These are phyloP conservation scores for Fusarium acutatum DNA, from an alignment of 2,329 filamentous ascomycete genomes.

Conservation along the genomic window DNA sequence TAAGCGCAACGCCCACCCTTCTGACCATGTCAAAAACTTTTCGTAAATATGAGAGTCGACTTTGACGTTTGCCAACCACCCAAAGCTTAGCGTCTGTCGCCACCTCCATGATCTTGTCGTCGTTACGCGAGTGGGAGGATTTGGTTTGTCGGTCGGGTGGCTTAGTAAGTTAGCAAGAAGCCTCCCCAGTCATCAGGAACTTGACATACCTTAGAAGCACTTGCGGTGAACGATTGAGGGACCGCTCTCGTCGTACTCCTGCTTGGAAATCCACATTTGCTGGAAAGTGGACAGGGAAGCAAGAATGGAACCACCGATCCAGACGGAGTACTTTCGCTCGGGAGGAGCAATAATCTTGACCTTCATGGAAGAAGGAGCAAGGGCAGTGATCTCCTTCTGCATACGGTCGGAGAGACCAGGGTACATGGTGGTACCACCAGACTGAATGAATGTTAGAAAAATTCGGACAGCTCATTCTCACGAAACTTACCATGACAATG, in stretches of 20 bases:
- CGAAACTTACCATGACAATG: conserved; percentile 96
- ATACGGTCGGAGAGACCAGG: conserved; percentile 99
- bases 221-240: conserved; percentile 99
- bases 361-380: conserved; percentile 99
- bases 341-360: conserved; percentile 99
- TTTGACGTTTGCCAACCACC: conserved; percentile 58
- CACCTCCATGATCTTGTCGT: conserved; percentile 56
- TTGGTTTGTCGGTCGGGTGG: conserved; percentile 45
- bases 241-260: conserved; percentile 99
- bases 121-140: conserved; percentile 47
- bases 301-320: conserved; percentile 99
- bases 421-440: conserved; percentile 99
- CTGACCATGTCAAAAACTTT: conserved; percentile 66
- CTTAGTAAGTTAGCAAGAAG: conserved; percentile 41
- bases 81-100: conserved; percentile 54
- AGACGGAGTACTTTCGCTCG: conserved; percentile 99
- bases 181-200: neutral
- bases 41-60: conserved; percentile 64
- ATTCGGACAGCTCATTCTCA: neutral
- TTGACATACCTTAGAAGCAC: conserved; percentile 91
- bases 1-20: conserved; percentile 60
- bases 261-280: conserved; percentile 99
- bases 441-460: conserved; percentile 65
- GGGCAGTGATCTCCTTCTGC: conserved; percentile 99
- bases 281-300: conserved; percentile 99